These are phyloP conservation scores for Xylaria sp. DNA, from an alignment of 2,329 filamentous ascomycete genomes.

Conservation along the genomic window DNA sequence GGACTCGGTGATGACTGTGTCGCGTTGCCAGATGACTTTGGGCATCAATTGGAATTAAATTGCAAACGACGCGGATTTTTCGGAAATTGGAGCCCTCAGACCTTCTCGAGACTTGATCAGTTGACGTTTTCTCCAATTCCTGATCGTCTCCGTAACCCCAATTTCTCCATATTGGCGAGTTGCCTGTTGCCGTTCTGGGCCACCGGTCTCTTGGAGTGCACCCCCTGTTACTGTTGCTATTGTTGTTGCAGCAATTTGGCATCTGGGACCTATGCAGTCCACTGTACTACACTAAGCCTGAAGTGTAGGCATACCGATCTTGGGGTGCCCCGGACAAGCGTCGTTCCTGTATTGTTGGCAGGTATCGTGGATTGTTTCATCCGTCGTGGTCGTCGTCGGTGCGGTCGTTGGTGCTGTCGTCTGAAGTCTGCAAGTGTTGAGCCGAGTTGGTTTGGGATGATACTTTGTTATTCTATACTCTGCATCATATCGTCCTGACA, in stretches of 20 bases:
- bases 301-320: conserved; percentile 21
- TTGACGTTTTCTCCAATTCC: conserved; percentile 38
- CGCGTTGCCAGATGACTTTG: conserved; percentile 25
- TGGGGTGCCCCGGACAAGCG: neutral
- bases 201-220: conserved; percentile 30
- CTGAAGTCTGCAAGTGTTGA: conserved; percentile 11
- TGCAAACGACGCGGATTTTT: conserved; percentile 38
- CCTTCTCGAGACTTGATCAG: conserved; percentile 37
- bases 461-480: conserved; percentile 10
- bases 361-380: conserved; percentile 6
- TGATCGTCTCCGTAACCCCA: conserved; percentile 30
- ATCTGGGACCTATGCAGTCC: neutral
- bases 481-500: neutral
- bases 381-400: neutral
- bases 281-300: conserved; percentile 2
- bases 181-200: conserved; percentile 42
- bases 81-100: conserved; percentile 39
- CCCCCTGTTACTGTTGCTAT: conserved; percentile 14
- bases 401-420: conserved; percentile 12
- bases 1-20: conserved; percentile 33
- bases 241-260: neutral
- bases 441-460: conserved; percentile 15
- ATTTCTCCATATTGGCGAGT: conserved; percentile 32
- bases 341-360: neutral
- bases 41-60: conserved; percentile 30